These are phyloP conservation scores for Penicillium polonicum DNA, from an alignment of 2,329 filamentous ascomycete genomes.

Conservation along the genomic window DNA sequence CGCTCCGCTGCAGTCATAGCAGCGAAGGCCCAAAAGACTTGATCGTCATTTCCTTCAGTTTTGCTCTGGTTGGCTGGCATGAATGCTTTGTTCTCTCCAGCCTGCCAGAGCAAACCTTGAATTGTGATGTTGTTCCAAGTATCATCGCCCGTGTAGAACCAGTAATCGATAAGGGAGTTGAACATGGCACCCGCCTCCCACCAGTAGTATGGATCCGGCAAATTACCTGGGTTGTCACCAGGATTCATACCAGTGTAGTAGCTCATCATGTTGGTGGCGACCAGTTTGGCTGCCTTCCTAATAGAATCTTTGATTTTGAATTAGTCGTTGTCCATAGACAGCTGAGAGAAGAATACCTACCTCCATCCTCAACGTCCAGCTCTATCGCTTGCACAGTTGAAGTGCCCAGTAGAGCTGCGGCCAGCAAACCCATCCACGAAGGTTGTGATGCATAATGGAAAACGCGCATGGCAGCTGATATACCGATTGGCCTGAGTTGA, in stretches of 20 bases:
- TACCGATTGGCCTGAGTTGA: neutral
- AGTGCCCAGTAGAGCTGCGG: constrained; percentile 16
- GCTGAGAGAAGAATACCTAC: neutral
- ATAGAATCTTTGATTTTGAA: constrained; percentile 43
- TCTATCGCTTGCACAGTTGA: constrained; percentile 17
- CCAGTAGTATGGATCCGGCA: constrained; percentile 51
- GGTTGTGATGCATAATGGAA: constrained; percentile 4
- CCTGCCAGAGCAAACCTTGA: constrained; percentile 41
- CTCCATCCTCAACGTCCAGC: constrained; percentile 16
- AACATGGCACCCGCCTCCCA: constrained; percentile 49
- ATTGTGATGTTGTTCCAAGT: constrained; percentile 40
- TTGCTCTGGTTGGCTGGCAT: constrained; percentile 45
- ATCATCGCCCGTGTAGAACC: constrained; percentile 44
- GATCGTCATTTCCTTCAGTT: constrained; percentile 56
- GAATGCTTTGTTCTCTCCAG: constrained; percentile 38
- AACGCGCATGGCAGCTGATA: constrained; percentile 13
- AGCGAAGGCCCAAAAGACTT: constrained; percentile 58
- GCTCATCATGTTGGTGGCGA: constrained; percentile 51
- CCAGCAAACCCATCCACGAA: constrained; percentile 21
- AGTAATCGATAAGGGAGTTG: constrained; percentile 43
- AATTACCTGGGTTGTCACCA: constrained; percentile 51
- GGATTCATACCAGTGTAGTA: constrained; percentile 52
- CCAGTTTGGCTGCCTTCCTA: constrained; percentile 45
- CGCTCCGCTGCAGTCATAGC: constrained; percentile 57
- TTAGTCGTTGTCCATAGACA: neutral